These are phyloP conservation scores for Ophiosphaerella korrae DNA, from an alignment of 2,329 filamentous ascomycete genomes.

Conservation along the genomic window DNA sequence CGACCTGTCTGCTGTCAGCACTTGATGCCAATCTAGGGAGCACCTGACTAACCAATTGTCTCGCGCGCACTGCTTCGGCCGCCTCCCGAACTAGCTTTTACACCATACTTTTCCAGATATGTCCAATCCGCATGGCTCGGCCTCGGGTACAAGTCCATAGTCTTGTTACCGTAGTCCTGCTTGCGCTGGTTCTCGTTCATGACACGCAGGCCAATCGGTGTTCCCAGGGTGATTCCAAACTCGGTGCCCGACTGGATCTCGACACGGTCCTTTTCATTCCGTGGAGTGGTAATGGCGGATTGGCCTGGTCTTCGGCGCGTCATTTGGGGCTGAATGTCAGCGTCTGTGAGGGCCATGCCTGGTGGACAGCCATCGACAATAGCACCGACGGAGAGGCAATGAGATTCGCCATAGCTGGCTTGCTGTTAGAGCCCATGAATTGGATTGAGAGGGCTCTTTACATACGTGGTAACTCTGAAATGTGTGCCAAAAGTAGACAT, in stretches of 20 bases:
- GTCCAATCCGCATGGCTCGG: constrained; percentile 96
- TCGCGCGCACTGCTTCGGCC: constrained; percentile 91
- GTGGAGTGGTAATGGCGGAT: constrained; percentile 85
- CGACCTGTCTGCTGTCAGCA: constrained; percentile 59
- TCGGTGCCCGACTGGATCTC: constrained; percentile 93
- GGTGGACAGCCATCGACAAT: constrained; percentile 94
- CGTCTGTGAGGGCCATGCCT: constrained; percentile 81
- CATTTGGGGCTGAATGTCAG: constrained; percentile 93
- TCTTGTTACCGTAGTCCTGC: constrained; percentile 85
- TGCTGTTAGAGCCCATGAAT: constrained; percentile 16
- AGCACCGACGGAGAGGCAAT: constrained; percentile 90
- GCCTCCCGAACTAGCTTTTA: constrained; percentile 88
- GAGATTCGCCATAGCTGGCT: constrained; percentile 77
- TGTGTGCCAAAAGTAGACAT: constrained; percentile 80
- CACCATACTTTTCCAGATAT: constrained; percentile 95
- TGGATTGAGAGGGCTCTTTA: neutral
- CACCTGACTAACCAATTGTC: constrained; percentile 71
- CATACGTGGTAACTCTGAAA: constrained; percentile 83
- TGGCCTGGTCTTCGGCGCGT: constrained; percentile 88
- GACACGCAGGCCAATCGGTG: constrained; percentile 85
- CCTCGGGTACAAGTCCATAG: constrained; percentile 89
- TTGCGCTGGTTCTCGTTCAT: constrained; percentile 92
- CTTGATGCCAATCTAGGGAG: neutral
- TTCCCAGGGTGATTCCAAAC: constrained; percentile 85
- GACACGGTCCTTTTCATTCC: constrained; percentile 89